Evolutionary conservation across 148 eudicot genomes (phyloP), one percentile per base, ranked within the genome.

Genomic region (Talinum fruticosum): DNA sequence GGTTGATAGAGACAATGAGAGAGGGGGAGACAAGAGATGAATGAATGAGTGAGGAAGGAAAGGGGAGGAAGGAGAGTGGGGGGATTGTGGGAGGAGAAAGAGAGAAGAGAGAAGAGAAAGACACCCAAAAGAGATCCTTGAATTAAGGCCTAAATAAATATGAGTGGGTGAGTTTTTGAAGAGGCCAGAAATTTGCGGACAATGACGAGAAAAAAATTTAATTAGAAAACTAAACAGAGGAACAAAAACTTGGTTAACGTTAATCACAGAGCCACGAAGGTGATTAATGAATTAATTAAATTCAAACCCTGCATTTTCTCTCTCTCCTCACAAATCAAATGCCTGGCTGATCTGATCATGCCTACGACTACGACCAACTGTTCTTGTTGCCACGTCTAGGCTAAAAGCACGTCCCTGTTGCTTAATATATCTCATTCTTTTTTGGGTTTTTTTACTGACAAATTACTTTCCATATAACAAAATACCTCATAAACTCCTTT

Each of bases 131-230:
- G 76, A 76, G 88, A 84, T 86, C 86, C 86, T 84, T 74, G 83
- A 81, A 78, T 78, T 80, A 67, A 72, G 88, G 90, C 61, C 66
- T 69, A 72, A 62, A 24, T 62, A 62, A 45, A 76, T n/a, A n/a
- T 66, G 74, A 78, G 47, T 79, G 79, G 80, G 74, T 79, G 71
- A 62, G 78, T 10, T 73, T 82, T 82, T 79, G 70, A 21, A 82
- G 72, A 72, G 29, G 2, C 2, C 79, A 88, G 89, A 82, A 74
- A 84, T 73, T 26, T 70, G 82, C 82, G 90, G 90, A 66, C 80
- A 74, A 80, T 77, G 68, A 75, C 82, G 1, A 67, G 71, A 76
- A n/a, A n/a, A n/a, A n/a, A 71, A n/a, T n/a, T 62, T 62, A 26
- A 26, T 62, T 62, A 59, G 45, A 35, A 26, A 57, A 8, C 12